These are phyloP conservation scores for Phytophthora cryptogea DNA, from an alignment of 352 stramenopile genomes.

Conservation along the genomic window DNA sequence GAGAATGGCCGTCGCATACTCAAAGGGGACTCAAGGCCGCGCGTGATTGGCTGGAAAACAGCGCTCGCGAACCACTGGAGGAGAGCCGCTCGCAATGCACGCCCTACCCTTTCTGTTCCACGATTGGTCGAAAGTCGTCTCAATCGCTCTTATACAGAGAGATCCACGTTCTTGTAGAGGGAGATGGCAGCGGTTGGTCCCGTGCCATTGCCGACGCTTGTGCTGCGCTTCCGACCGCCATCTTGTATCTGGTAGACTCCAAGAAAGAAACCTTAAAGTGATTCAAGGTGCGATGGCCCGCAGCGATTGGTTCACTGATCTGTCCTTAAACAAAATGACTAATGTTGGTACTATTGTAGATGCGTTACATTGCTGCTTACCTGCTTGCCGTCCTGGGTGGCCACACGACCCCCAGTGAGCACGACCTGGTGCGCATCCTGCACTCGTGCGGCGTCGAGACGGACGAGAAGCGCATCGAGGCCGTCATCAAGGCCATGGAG, in stretches of 20 bases:
- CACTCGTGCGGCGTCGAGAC: constrained; percentile 89
- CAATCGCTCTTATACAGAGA: constrained; percentile 12
- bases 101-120: not conserved
- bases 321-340: too few species aligned
- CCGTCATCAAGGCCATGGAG: constrained; percentile 81
- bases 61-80: constrained; percentile 37
- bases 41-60: constrained; percentile 34
- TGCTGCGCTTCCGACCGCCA: constrained; percentile 46
- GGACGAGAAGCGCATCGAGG: constrained; percentile 69
- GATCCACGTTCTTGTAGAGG: constrained; percentile 46
- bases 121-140: constrained; percentile 45
- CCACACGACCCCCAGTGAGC: constrained; percentile 86
- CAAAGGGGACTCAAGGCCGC: too few species aligned
- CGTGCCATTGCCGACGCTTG: constrained; percentile 15
- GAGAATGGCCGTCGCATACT: constrained; percentile 42
- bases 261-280: constrained; percentile 89
- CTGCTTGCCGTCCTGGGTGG: constrained; percentile 95
- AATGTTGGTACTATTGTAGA: constrained; percentile 51
- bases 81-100: constrained; percentile 12
- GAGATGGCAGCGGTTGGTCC: constrained; percentile 49
- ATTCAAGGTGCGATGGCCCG: constrained; percentile 81
- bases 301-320: not conserved
- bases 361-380: constrained; percentile 98
- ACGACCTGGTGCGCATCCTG: constrained; percentile 93
- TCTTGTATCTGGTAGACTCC: constrained; percentile 91